Base-by-base conservation (phyloP, 495 filamentous ascomycete species). In the Cryomyces antarcticus region DNA sequence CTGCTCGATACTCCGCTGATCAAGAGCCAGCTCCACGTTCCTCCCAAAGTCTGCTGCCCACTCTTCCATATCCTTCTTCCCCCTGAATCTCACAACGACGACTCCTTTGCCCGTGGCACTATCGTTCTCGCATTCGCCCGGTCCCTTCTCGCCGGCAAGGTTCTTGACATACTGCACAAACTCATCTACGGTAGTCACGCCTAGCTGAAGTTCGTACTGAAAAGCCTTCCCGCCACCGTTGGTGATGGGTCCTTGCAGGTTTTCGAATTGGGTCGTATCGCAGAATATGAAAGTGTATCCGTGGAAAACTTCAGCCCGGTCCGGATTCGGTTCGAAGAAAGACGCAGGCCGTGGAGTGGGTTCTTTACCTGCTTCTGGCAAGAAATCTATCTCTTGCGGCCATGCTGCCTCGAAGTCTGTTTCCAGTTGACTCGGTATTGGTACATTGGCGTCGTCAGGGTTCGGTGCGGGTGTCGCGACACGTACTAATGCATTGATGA, bases 201-300 rank as follows among this genome's bases (percentile, higher is more conserved):
- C 71, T n/a, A 72, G 65, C 4, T 68, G 49, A 5, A 84, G 60
- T 28, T 72, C 60, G 42, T 68, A 80, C 2, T 77, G 55, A 6
- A 93, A 55, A 12, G 83, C 76, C 55, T 95, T 96, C 9, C 89
- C 89, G 46, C 76, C 73, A 0, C 82, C 89, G 44, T 76, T 74
- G 2, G 72, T 78, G 41, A 97, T 82, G 0, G 78, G 71, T 0
- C 70, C 68, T 13, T 78, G 63, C 2, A 97, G 61, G 51, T 70
- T 82, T 2, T 87, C 74, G 54, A 77, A 87, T 52, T 96, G 92
- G n/a, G 59, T 60, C 35, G 67, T 53, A 43, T 88, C 77, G 30
- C 83, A 80, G 46, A 96, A 94, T 13, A 97, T 65, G 54, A 96
- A 94, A 0, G 77, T 87, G 45, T 82, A 89, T 13, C 80, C 83